A percentile compares a stretch with the other conserved stretches of the same genome.
Evolutionary conservation across 106 monocot species (phyloP).

Genomic region (Allium sativum): DNA sequence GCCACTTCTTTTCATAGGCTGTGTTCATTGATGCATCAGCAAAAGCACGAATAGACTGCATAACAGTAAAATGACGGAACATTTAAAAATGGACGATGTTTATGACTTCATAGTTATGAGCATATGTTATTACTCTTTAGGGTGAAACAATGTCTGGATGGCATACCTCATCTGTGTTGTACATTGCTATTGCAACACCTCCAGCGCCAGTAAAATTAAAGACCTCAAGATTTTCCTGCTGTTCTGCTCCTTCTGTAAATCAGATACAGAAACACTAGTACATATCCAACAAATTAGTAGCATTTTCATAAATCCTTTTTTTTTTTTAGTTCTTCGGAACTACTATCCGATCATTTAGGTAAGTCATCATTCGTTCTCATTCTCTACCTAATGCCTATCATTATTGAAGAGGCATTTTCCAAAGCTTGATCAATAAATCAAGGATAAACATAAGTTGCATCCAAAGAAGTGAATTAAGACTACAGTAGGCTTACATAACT

Average conservation of each 20-base stretch:
- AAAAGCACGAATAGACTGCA: constrained; percentile 79
- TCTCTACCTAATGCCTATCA: too few species aligned
- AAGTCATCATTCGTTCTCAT: too few species aligned
- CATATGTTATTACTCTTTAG: neutral
- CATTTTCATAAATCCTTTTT: too few species aligned
- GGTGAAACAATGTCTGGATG: neutral
- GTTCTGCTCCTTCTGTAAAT: constrained; percentile 69
- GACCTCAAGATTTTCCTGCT: constrained; percentile 64
- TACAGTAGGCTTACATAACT: too few species aligned
- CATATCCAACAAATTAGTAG: neutral
- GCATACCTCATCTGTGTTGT: constrained; percentile 91
- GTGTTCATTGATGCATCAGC: constrained; percentile 87
- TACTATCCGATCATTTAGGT: too few species aligned
- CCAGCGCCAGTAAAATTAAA: constrained; percentile 84
- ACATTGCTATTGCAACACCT: constrained; percentile 88
- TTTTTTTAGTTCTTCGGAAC: too few species aligned
- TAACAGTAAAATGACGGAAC: constrained; percentile 2
- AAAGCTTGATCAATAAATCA: too few species aligned
- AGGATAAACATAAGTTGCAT: too few species aligned
- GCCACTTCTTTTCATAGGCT: constrained; percentile 94
- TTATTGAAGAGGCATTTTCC: too few species aligned
- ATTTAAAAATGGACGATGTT: too few species aligned
- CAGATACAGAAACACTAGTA: neutral
- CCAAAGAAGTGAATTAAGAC: too few species aligned
- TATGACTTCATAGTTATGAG: too few species aligned